Conservation (phyloP, 768 basidiomycete species). For the Sarcodon sp. region DNA sequence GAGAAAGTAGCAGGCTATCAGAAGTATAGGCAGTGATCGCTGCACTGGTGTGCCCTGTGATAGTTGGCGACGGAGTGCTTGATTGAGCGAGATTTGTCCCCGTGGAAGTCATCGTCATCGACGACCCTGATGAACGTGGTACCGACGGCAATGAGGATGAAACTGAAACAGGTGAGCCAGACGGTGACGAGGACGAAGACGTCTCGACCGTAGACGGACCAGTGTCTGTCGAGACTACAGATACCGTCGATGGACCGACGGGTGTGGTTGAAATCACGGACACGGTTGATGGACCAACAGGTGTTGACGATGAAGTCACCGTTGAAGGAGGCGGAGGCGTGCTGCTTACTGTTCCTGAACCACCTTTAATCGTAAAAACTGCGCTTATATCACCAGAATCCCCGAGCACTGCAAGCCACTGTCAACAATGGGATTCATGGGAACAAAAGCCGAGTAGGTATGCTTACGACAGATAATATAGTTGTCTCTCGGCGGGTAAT, state of each 20-base stretch:
- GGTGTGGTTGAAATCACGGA: background rate
- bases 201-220: background rate
- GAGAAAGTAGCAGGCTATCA: background rate
- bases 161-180: background rate
- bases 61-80: too few relatives aligned
- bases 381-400: constrained; percentile 27
- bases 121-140: background rate
- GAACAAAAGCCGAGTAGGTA: background rate
- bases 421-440: background rate
- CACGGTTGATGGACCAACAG: background rate
- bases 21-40: too few relatives aligned
- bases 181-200: background rate
- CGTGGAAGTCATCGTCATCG: background rate
- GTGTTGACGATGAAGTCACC: background rate
- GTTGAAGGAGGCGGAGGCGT: background rate
- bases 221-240: background rate
- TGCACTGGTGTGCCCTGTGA: too few relatives aligned
- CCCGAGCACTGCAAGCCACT: constrained; percentile 25
- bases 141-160: background rate
- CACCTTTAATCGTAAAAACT: constrained; percentile 13
- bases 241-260: background rate
- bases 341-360: background rate
- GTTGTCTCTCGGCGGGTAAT: constrained; percentile 20
- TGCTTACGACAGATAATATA: constrained; percentile 35
- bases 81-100: too few relatives aligned